phyloP scores from a whole-genome alignment of 2,329 filamentous ascomycete genomes.

The Fusarium foetens region DNA sequence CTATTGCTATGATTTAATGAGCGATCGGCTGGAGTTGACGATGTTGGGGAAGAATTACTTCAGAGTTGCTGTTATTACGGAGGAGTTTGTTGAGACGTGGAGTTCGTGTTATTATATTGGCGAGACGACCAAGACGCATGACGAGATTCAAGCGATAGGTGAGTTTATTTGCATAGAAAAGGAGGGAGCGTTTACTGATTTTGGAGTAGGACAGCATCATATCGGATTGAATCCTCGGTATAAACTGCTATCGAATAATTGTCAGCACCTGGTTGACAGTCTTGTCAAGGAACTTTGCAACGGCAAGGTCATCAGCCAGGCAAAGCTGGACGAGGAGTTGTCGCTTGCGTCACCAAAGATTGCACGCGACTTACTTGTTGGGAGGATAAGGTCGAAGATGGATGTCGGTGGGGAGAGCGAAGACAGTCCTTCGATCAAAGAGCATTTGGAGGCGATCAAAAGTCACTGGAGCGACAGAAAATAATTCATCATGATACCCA shows the following conservation, averaged over 20 bases:
- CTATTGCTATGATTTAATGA: conserved; percentile 44
- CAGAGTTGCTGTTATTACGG: conserved; percentile 29
- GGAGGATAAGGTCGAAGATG: conserved; percentile 32
- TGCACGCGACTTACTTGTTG: conserved; percentile 38
- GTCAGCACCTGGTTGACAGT: conserved; percentile 39
- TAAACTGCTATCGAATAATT: conserved; percentile 39
- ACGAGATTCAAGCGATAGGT: conserved; percentile 38
- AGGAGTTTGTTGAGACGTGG: conserved; percentile 40
- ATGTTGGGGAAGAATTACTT: conserved; percentile 42
- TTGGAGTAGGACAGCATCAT: not conserved
- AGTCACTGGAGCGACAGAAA: conserved; percentile 17
- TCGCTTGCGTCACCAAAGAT: conserved; percentile 36
- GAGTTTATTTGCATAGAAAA: too few species aligned
- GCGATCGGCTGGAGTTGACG: conserved; percentile 39
- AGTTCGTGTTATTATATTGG: conserved; percentile 44
- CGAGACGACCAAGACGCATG: conserved; percentile 42
- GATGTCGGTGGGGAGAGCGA: conserved; percentile 32
- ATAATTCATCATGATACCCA: conserved; percentile 10
- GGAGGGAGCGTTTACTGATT: too few species aligned
- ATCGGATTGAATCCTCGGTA: conserved; percentile 32
- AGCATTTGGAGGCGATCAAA: conserved; percentile 34
- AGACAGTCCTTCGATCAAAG: conserved; percentile 36
- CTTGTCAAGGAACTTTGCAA: conserved; percentile 43
- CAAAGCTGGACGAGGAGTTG: conserved; percentile 40
- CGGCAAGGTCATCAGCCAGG: conserved; percentile 41